phyloP scores from a whole-genome alignment of 1,139 yeast species.

The Schwanniomyces etchellsii region DNA sequence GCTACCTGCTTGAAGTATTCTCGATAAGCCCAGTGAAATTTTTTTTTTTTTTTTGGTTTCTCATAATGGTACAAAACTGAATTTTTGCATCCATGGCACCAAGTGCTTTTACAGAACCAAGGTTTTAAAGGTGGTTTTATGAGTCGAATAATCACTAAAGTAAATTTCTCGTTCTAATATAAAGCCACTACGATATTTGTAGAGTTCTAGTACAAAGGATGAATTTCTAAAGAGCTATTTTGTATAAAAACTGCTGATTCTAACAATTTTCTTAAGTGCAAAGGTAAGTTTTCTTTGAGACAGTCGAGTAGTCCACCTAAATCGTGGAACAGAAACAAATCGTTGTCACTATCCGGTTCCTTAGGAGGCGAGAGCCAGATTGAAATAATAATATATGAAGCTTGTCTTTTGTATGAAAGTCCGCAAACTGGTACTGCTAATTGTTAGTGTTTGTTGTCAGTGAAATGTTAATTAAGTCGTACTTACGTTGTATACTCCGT shows the following conservation, averaged over 20 bases:
- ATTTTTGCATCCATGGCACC: no score
- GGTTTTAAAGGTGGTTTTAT: no score
- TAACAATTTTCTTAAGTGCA: conserved; percentile 5
- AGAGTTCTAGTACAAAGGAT: not conserved
- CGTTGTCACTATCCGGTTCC: conserved; percentile 2
- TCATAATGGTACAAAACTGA: no score
- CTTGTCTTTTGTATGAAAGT: conserved; percentile 11
- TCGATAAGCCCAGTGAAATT: no score
- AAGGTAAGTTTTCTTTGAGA: conserved; percentile 9
- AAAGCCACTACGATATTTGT: no score
- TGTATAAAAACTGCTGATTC: conserved; percentile 12
- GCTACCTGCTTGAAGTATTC: conserved; percentile 2
- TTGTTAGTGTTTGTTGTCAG: conserved; percentile 7
- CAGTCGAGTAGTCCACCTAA: conserved; percentile 10
- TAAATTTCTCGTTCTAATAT: no score
- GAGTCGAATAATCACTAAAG: no score
- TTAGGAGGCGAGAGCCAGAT: conserved; percentile 18
- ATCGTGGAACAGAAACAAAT: conserved; percentile 7
- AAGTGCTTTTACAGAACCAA: no score
- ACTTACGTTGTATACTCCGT: conserved; percentile 11
- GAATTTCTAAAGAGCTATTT: conserved; percentile 7
- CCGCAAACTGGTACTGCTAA: conserved; percentile 17
- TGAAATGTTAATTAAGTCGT: not conserved
- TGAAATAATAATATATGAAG: conserved; percentile 15
- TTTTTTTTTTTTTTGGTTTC: no score